These are phyloP conservation scores for Entomortierella lignicola DNA, from an alignment of 192 early-diverging fungal species.

Conservation along the genomic window DNA sequence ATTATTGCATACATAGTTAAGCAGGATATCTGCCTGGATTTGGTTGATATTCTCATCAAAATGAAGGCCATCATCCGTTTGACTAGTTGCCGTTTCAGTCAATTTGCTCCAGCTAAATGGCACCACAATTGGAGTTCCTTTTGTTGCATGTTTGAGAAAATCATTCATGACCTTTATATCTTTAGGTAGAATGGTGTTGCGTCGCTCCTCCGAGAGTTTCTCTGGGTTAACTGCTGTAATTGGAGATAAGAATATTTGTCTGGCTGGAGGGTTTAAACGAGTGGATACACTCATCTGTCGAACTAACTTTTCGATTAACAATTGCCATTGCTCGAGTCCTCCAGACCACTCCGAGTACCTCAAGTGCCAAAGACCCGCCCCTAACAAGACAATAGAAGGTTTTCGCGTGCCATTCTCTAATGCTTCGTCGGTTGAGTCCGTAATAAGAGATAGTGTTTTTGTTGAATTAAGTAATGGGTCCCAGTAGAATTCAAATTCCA, in stretches of 20 bases:
- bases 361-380: constrained; percentile 77
- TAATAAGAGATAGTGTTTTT: constrained; percentile 26
- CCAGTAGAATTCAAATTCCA: constrained; percentile 74
- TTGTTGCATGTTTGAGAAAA: constrained; percentile 54
- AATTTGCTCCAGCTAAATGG: constrained; percentile 66
- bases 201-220: constrained; percentile 61
- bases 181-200: constrained; percentile 53
- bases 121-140: constrained; percentile 50
- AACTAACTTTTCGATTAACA: constrained; percentile 54
- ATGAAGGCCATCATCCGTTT: constrained; percentile 79
- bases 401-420: background rate
- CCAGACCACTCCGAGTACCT: constrained; percentile 58
- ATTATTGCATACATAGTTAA: constrained; percentile 75
- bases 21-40: constrained; percentile 64
- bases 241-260: constrained; percentile 51
- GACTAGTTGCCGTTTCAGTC: constrained; percentile 40
- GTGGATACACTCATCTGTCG: constrained; percentile 13
- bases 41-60: constrained; percentile 61
- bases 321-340: constrained; percentile 59
- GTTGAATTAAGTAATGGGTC: constrained; percentile 74
- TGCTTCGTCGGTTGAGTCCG: constrained; percentile 10
- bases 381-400: constrained; percentile 57
- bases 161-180: constrained; percentile 65
- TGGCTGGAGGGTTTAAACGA: constrained; percentile 2
- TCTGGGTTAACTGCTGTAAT: constrained; percentile 59